Conservation (phyloP, 176 grass and related monocot species). For the Aegilops sharonensis region DNA sequence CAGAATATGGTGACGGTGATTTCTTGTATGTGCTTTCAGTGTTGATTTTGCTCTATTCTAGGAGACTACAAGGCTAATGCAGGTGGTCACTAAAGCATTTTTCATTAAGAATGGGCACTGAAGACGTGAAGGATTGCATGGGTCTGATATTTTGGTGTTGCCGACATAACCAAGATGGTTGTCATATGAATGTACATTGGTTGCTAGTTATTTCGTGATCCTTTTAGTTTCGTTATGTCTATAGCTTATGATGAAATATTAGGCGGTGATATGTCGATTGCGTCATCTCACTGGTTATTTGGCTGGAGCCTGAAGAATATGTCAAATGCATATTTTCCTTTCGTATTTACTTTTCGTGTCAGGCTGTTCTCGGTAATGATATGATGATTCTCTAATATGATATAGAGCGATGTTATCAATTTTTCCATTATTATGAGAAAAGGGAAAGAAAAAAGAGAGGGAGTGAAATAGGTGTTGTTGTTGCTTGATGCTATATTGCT, state of each 20-base stretch:
- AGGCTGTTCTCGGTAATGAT: neutral
- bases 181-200: neutral
- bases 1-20: too few species aligned
- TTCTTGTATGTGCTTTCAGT: too few species aligned
- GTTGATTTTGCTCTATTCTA: too few species aligned
- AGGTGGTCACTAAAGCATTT: too few species aligned
- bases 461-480: neutral
- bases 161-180: too few species aligned
- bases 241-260: slow-evolving; percentile 4
- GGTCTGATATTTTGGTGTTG: too few species aligned
- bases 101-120: too few species aligned
- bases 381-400: neutral
- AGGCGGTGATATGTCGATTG: neutral
- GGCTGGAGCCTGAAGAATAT: neutral
- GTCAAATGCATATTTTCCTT: neutral
- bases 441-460: neutral
- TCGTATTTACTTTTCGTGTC: neutral
- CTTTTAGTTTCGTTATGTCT: neutral
- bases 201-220: neutral
- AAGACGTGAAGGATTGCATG: too few species aligned
- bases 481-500: neutral
- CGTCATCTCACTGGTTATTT: neutral
- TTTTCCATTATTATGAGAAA: neutral
- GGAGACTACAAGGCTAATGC: too few species aligned
- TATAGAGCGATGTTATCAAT: too few species aligned